phyloP scores from a whole-genome alignment of 2,329 filamentous ascomycete genomes.

The Xylariales sp. region DNA sequence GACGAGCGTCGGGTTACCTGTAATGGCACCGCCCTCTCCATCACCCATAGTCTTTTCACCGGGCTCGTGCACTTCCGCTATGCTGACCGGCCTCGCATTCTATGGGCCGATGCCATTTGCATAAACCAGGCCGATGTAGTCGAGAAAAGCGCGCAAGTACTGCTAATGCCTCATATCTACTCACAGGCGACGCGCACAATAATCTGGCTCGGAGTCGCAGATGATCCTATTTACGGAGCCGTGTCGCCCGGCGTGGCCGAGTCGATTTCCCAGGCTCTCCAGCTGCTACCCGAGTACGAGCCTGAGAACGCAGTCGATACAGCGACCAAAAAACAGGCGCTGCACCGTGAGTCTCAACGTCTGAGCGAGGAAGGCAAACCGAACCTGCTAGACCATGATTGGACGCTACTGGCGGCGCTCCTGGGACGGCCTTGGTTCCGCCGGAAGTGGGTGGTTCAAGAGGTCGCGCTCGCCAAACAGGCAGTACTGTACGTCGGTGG shows the following conservation, averaged over 20 bases:
- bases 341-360: background rate
- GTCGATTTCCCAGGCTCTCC: constrained; percentile 10
- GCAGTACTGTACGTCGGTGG: constrained; percentile 20
- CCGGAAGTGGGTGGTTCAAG: constrained; percentile 32
- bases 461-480: constrained; percentile 18
- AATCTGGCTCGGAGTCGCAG: constrained; percentile 21
- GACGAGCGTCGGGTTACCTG: constrained; percentile 8
- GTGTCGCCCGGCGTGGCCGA: constrained; percentile 14
- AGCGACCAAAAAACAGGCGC: background rate
- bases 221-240: constrained; percentile 17
- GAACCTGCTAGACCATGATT: constrained; percentile 25
- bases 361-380: constrained; percentile 23
- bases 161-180: constrained; percentile 31
- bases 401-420: constrained; percentile 17
- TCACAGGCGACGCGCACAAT: constrained; percentile 21
- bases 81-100: constrained; percentile 16
- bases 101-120: constrained; percentile 27
- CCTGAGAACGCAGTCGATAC: constrained; percentile 5
- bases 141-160: constrained; percentile 21
- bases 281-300: constrained; percentile 13
- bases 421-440: constrained; percentile 30
- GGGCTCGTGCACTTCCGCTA: constrained; percentile 26
- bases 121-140: constrained; percentile 17
- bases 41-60: constrained; percentile 25
- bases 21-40: constrained; percentile 9